Conservation (phyloP, 2,329 filamentous ascomycete genomes). For the Didymella sp. region DNA sequence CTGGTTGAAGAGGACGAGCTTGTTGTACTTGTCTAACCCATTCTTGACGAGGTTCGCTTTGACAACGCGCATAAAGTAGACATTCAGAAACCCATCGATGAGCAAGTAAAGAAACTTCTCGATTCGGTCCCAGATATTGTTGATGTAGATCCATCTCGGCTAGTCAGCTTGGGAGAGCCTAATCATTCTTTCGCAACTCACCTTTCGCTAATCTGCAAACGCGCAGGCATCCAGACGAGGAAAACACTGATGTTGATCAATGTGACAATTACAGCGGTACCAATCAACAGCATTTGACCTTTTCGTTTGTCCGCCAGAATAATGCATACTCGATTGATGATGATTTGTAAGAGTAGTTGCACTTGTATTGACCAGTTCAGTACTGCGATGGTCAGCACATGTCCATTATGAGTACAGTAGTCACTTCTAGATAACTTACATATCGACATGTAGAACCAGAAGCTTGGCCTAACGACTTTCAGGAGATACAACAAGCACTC, state of each 20-base stretch:
- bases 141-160: conserved; percentile 29
- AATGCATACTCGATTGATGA: conserved; percentile 40
- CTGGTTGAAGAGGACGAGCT: conserved; percentile 37
- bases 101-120: conserved; percentile 37
- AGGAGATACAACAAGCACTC: conserved; percentile 46
- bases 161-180: background rate
- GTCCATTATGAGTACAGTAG: too few relatives aligned
- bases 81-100: conserved; percentile 35
- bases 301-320: conserved; percentile 28
- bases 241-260: conserved; percentile 43
- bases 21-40: conserved; percentile 37
- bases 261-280: conserved; percentile 25
- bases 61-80: conserved; percentile 37
- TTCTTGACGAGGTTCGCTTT: conserved; percentile 36
- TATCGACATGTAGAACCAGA: conserved; percentile 42
- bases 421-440: conserved; percentile 21
- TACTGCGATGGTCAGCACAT: conserved; percentile 22
- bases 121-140: conserved; percentile 37
- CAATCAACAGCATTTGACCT: conserved; percentile 25
- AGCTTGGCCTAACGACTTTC: conserved; percentile 41
- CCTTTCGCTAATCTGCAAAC: conserved; percentile 31
- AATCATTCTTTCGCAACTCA: background rate
- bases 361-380: conserved; percentile 38
- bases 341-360: conserved; percentile 42
- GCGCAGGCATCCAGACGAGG: conserved; percentile 40